phyloP scores from a whole-genome alignment of 331 rosid genomes.

The Phaseolus coccineus region DNA sequence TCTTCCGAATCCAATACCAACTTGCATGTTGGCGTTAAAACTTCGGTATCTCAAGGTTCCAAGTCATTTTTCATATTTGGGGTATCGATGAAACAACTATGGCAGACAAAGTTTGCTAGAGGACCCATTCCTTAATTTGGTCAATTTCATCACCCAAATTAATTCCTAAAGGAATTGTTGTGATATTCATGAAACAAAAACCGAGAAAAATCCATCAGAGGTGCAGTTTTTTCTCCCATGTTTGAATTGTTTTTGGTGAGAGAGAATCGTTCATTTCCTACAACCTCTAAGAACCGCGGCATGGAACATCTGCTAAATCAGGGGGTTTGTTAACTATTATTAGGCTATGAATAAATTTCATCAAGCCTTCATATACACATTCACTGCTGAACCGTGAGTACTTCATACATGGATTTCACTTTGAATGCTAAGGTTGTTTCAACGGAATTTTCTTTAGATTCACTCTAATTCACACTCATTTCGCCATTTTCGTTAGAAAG shows the following conservation, averaged over 20 bases:
- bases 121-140: constrained; percentile 5
- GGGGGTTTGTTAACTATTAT: constrained; percentile 49
- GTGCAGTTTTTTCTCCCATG: constrained; percentile 39
- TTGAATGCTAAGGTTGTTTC: not conserved
- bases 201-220: constrained; percentile 29
- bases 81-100: constrained; percentile 10
- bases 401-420: not conserved
- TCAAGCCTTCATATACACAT: not conserved
- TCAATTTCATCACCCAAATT: constrained; percentile 1
- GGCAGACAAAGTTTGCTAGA: constrained; percentile 9
- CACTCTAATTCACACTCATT: too few relatives aligned
- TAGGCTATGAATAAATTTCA: not conserved
- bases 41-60: constrained; percentile 30
- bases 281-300: constrained; percentile 65
- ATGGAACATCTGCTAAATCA: constrained; percentile 48
- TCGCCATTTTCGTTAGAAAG: too few relatives aligned
- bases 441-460: not conserved
- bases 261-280: constrained; percentile 64
- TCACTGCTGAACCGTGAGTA: not conserved
- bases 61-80: constrained; percentile 32
- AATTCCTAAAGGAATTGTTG: constrained; percentile 7
- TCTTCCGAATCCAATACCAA: constrained; percentile 9
- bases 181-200: constrained; percentile 27
- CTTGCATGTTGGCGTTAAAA: constrained; percentile 43
- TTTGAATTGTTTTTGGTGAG: constrained; percentile 52